A percentile compares a stretch with the other conserved stretches of the same genome.
These are phyloP conservation scores for Dalechampia spathulata DNA, from an alignment of 441 rosid genomes.

Conservation along the genomic window DNA sequence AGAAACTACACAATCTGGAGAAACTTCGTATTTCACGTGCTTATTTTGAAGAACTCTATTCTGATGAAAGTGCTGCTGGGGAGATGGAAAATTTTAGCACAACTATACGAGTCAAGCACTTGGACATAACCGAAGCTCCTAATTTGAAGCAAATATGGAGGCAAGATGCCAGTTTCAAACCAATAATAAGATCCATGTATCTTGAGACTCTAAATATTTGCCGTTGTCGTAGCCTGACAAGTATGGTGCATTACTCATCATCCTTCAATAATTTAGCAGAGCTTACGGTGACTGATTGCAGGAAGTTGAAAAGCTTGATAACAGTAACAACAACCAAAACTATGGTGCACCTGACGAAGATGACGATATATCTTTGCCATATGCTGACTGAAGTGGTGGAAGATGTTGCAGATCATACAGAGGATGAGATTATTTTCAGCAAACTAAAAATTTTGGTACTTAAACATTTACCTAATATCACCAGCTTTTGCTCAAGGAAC, in stretches of 20 bases:
- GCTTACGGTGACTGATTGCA: no score
- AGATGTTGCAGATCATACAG: not conserved
- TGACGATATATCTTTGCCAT: not conserved
- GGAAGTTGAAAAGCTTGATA: no score
- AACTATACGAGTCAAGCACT: not conserved
- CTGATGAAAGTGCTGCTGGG: not conserved
- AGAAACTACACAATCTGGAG: no score
- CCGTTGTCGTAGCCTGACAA: not conserved
- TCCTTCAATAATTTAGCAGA: not conserved
- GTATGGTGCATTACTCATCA: not conserved
- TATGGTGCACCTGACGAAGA: not conserved
- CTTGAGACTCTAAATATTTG: no score
- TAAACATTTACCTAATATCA: not conserved
- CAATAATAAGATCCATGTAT: not conserved
- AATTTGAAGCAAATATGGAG: not conserved
- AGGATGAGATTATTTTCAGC: not conserved
- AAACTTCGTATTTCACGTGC: not conserved
- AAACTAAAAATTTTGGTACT: not conserved
- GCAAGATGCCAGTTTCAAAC: not conserved
- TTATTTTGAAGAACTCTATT: not conserved
- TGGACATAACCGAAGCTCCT: not conserved
- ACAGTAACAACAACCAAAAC: not conserved
- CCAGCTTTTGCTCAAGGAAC: slow-evolving; percentile 9
- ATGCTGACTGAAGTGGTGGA: not conserved
- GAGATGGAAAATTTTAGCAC: no score